Conservation (phyloP, 2,329 filamentous ascomycete species). For the Diplodia seriata region DNA sequence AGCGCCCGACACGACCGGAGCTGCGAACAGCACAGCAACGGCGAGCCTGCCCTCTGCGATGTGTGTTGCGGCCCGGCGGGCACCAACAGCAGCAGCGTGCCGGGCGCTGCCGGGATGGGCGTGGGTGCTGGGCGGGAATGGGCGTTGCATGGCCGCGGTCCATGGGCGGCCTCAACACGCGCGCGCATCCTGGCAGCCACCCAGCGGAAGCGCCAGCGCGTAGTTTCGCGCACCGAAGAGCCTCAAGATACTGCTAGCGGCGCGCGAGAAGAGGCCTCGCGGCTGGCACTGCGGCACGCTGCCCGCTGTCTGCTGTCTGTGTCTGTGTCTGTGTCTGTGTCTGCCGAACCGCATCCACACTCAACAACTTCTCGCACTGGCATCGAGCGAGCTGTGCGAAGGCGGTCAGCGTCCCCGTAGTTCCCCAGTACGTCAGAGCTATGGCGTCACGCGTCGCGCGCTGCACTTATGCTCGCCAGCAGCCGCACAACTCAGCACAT, state of each 20-base stretch:
- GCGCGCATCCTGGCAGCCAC: constrained; percentile 15
- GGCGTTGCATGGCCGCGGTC: constrained; percentile 10
- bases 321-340: neutral
- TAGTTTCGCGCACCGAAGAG: constrained; percentile 13
- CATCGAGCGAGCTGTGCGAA: neutral
- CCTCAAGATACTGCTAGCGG: constrained; percentile 3
- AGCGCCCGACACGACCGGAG: constrained; percentile 29
- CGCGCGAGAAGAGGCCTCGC: neutral
- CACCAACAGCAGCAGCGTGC: constrained; percentile 16
- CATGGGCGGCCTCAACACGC: constrained; percentile 21
- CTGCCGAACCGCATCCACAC: neutral
- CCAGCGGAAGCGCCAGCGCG: constrained; percentile 22
- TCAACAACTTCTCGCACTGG: constrained; percentile 2
- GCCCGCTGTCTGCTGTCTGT: neutral
- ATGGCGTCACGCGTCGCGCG: constrained; percentile 21
- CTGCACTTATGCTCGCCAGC: neutral
- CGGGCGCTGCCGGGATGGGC: constrained; percentile 11
- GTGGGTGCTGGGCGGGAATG: neutral
- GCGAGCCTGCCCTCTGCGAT: constrained; percentile 1
- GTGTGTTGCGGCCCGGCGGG: constrained; percentile 26
- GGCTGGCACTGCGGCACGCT: neutral
- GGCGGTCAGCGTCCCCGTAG: constrained; percentile 29
- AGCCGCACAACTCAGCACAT: constrained; percentile 24
- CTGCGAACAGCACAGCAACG: constrained; percentile 30
- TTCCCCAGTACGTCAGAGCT: constrained; percentile 6